Percentiles rank a stretch among this genome's conserved stretches.
Evolutionary conservation across 371 early-diverging fungal species (phyloP).

Genomic region (Capniomyces stellatus): DNA sequence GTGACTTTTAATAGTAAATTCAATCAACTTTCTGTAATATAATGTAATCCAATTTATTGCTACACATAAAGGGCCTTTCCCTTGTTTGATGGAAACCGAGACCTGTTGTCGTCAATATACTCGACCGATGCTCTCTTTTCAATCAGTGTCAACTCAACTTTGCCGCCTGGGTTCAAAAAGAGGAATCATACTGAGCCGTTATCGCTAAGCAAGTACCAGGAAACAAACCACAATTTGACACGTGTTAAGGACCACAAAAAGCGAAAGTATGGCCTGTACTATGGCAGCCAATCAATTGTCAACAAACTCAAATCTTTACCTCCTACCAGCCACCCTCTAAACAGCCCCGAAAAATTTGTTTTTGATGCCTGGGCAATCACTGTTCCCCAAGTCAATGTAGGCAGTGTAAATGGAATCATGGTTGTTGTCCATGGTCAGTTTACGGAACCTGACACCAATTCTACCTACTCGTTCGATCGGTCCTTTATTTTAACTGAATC

Average conservation of each 20-base stretch:
- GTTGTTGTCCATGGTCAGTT: slow-evolving; percentile 19
- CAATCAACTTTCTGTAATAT: too few species aligned
- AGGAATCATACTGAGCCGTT: slow-evolving; percentile 9
- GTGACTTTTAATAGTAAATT: too few species aligned
- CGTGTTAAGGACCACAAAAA: slow-evolving; percentile 14
- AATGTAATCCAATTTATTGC: too few species aligned
- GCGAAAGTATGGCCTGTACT: slow-evolving; percentile 8
- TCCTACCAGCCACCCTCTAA: slow-evolving; percentile 13
- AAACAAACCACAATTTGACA: slow-evolving; percentile 16
- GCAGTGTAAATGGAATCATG: slow-evolving; percentile 3
- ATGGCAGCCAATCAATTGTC: slow-evolving; percentile 10
- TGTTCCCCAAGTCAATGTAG: slow-evolving; percentile 6
- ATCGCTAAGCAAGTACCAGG: slow-evolving; percentile 14
- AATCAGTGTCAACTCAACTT: slow-evolving; percentile 20
- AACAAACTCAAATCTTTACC: slow-evolving; percentile 12
- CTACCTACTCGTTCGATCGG: slow-evolving; percentile 15
- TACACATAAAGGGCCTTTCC: slow-evolving; percentile 15
- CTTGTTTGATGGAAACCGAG: slow-evolving; percentile 16
- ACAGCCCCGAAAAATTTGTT: slow-evolving; percentile 18
- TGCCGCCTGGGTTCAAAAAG: slow-evolving; percentile 9
- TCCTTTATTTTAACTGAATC: slow-evolving; percentile 17
- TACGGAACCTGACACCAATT: slow-evolving; percentile 6
- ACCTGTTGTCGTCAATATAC: slow-evolving; percentile 13
- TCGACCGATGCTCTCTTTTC: slow-evolving; percentile 13
- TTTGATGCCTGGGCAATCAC: slow-evolving; percentile 14